These are phyloP conservation scores for Lodderomyces parapsilosis DNA, from an alignment of 1,139 yeast genomes.

Conservation along the genomic window DNA sequence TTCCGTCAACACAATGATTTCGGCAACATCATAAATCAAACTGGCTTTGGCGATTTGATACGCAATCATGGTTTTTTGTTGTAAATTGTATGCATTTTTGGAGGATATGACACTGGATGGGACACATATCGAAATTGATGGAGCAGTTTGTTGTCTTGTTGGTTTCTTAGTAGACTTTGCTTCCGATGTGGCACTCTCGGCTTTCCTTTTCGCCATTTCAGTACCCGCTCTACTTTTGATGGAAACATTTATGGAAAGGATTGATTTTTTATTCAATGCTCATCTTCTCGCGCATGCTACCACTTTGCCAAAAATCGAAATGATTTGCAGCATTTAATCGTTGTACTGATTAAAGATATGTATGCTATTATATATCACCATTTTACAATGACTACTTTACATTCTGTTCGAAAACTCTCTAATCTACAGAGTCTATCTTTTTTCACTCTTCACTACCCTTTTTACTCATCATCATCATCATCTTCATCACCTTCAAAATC, in stretches of 20 bases:
- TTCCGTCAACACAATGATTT: conserved; percentile 65
- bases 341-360: neutral
- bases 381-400: neutral
- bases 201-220: conserved; percentile 33
- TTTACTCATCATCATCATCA: conserved; percentile 17
- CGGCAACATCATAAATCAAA: conserved; percentile 65
- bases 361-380: neutral
- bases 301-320: too few relatives aligned
- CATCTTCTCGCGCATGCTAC: neutral
- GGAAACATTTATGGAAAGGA: too few relatives aligned
- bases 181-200: conserved; percentile 13
- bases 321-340: too few relatives aligned
- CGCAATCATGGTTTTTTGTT: conserved; percentile 70
- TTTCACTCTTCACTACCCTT: conserved; percentile 7
- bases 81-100: conserved; percentile 59
- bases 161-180: conserved; percentile 32
- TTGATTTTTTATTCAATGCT: neutral
- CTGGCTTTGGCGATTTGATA: conserved; percentile 81
- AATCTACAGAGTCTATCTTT: neutral
- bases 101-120: conserved; percentile 58
- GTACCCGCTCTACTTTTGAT: too few relatives aligned
- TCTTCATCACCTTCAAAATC: conserved; percentile 30
- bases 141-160: conserved; percentile 16
- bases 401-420: neutral
- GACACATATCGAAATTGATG: conserved; percentile 50